These are phyloP conservation scores for Pyrenophora tritici-repentis DNA, from an alignment of 2,329 filamentous ascomycete genomes.

Conservation along the genomic window DNA sequence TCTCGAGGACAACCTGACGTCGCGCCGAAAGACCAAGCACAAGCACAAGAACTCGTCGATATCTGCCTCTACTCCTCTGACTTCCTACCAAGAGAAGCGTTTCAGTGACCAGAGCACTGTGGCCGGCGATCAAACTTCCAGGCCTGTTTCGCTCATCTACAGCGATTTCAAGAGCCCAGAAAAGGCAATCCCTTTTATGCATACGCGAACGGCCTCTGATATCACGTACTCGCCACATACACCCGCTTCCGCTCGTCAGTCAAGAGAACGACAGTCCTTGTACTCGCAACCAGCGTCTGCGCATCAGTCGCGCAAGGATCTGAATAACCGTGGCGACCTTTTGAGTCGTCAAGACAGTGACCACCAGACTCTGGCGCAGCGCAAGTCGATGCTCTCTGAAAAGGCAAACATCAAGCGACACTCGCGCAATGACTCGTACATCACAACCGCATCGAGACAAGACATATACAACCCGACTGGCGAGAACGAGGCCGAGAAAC, in stretches of 20 bases:
- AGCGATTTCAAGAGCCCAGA: constrained; percentile 39
- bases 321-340: constrained; percentile 42
- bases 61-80: constrained; percentile 50
- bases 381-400: constrained; percentile 41
- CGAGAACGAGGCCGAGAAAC: constrained; percentile 15
- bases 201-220: constrained; percentile 72
- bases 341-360: constrained; percentile 31
- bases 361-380: constrained; percentile 39
- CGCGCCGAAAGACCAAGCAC: constrained; percentile 65
- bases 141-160: constrained; percentile 35
- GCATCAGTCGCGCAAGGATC: constrained; percentile 45
- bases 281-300: constrained; percentile 44
- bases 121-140: constrained; percentile 41
- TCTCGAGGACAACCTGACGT: constrained; percentile 81
- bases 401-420: constrained; percentile 43
- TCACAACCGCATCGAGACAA: constrained; percentile 37
- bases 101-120: constrained; percentile 55
- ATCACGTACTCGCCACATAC: constrained; percentile 58
- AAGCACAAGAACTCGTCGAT: constrained; percentile 72
- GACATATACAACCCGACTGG: constrained; percentile 37
- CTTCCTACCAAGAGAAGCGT: constrained; percentile 65
- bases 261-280: constrained; percentile 56
- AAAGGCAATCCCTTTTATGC: constrained; percentile 73
- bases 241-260: constrained; percentile 58
- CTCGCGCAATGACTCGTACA: constrained; percentile 34